phyloP scores from a whole-genome alignment of 495 filamentous ascomycete species.

The Penicillium coprophilum region DNA sequence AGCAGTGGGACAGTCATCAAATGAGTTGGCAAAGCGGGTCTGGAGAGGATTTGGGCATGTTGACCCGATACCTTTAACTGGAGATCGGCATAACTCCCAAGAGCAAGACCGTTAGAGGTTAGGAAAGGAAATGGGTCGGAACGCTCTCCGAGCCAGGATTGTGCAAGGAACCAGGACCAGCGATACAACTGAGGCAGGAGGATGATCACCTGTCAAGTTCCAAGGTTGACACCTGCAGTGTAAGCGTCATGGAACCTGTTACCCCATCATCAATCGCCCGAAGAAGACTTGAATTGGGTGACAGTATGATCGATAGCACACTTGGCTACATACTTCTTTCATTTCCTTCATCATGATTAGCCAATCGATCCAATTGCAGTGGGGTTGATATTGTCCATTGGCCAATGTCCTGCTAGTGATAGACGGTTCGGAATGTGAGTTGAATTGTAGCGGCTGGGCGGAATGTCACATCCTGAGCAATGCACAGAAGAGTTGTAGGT shows the following conservation, averaged over 20 bases:
- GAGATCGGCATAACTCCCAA: constrained; percentile 5
- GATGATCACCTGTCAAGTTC: constrained; percentile 11
- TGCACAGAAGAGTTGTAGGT: constrained; percentile 29
- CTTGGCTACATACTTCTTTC: constrained; percentile 10
- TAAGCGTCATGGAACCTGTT: constrained; percentile 40
- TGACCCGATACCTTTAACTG: constrained; percentile 21
- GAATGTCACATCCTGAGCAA: constrained; percentile 42
- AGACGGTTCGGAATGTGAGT: constrained; percentile 28
- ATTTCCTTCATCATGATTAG: constrained; percentile 4
- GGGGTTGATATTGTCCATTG: not conserved
- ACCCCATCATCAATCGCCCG: constrained; percentile 19
- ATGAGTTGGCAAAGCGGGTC: constrained; percentile 30
- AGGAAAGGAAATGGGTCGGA: constrained; percentile 19
- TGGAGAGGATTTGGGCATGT: constrained; percentile 18
- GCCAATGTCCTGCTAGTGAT: constrained; percentile 15
- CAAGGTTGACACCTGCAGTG: constrained; percentile 16
- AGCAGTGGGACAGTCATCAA: constrained; percentile 29
- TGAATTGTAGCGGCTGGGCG: constrained; percentile 32
- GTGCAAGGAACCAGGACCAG: constrained; percentile 19
- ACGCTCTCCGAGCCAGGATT: constrained; percentile 18
- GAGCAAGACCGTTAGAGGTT: constrained; percentile 3
- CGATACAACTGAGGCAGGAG: constrained; percentile 1
- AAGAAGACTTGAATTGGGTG: constrained; percentile 17
- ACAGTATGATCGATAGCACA: constrained; percentile 23
- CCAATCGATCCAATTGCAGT: constrained; percentile 5